Evolutionary conservation across 371 early-diverging fungal genomes (phyloP).

Genomic region (Apophysomyces elegans): DNA sequence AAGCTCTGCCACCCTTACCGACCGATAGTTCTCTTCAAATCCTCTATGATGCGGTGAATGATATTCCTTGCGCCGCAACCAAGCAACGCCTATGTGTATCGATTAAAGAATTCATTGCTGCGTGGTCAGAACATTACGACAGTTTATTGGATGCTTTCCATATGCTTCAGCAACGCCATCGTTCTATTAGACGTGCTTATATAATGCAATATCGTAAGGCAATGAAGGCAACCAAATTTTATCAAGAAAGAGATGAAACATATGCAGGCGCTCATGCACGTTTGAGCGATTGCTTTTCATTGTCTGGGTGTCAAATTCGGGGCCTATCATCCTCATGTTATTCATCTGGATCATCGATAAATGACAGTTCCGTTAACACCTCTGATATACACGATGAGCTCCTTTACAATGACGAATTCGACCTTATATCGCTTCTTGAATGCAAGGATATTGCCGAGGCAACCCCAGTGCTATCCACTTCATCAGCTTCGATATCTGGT

Average conservation of each 20-base stretch:
- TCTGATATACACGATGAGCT: background rate
- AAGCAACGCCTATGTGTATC: background rate
- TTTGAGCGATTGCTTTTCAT: background rate
- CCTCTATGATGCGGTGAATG: background rate
- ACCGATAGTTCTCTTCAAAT: background rate
- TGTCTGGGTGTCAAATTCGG: background rate
- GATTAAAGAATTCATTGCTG: background rate
- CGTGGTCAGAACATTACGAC: constrained; percentile 1
- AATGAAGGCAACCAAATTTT: constrained; percentile 23
- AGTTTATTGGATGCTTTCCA: background rate
- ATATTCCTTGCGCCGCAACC: background rate
- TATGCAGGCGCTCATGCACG: background rate
- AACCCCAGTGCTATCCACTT: background rate
- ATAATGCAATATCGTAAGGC: constrained; percentile 19
- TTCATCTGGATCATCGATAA: background rate
- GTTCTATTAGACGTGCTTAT: background rate
- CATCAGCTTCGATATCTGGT: background rate
- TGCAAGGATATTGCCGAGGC: background rate
- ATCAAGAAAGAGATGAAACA: constrained; percentile 16
- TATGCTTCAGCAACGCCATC: background rate
- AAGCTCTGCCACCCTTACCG: background rate
- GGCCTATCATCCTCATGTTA: background rate
- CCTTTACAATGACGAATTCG: background rate
- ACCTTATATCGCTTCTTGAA: background rate
- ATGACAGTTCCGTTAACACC: background rate